Conservation (phyloP, 768 basidiomycete genomes). For the Termitomyces sp. region DNA sequence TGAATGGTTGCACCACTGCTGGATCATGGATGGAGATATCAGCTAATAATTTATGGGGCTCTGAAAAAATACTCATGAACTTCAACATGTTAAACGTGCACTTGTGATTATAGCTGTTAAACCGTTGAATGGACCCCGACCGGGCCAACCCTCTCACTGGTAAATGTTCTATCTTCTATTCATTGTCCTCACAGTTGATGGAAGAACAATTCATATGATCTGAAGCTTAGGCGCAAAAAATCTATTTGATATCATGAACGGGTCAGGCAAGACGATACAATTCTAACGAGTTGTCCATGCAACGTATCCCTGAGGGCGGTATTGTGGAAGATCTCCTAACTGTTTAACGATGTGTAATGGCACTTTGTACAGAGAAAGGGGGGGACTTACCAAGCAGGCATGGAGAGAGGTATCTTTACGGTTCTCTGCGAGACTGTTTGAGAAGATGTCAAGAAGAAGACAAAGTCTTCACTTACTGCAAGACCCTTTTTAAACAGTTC, state of each 20-base stretch:
- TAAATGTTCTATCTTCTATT: background rate
- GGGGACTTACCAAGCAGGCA: conserved; percentile 65
- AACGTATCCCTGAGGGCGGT: background rate
- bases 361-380: background rate
- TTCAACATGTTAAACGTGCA: no score
- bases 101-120: no score
- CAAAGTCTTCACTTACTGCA: conserved; percentile 26
- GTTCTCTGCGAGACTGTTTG: conserved; percentile 40
- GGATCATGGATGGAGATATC: no score
- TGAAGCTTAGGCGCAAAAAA: background rate
- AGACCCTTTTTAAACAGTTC: conserved; percentile 29
- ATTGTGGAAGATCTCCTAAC: background rate
- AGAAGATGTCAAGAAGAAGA: background rate
- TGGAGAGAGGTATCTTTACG: conserved; percentile 81
- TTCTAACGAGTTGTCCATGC: background rate
- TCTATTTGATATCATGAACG: background rate
- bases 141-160: no score
- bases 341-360: background rate
- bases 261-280: no score
- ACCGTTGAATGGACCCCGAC: no score
- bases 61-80: no score
- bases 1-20: no score
- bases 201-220: background rate
- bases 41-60: no score
- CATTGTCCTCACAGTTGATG: background rate